Percentiles rank a stretch among this genome's conserved stretches.
These are phyloP conservation scores for Aspergillus sparsus DNA, from an alignment of 495 filamentous ascomycete species.

Conservation along the genomic window DNA sequence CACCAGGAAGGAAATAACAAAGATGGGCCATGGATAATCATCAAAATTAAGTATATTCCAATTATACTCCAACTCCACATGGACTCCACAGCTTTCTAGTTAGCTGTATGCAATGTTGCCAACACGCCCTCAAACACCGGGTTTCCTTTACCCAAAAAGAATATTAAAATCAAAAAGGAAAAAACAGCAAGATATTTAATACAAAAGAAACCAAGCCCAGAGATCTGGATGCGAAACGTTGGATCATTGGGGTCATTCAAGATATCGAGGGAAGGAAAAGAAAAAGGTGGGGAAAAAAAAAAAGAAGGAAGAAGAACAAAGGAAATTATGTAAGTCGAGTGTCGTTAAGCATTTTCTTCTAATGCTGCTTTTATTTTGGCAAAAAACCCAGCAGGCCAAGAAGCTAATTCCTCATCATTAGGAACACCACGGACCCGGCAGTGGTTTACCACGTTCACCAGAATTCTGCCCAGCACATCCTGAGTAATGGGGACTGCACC, in stretches of 20 bases:
- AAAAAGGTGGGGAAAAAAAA: conserved; percentile 13
- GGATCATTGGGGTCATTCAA: conserved; percentile 20
- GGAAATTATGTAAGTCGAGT: conserved; percentile 22
- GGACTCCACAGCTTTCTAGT: conserved; percentile 4
- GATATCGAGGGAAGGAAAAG: conserved; percentile 20
- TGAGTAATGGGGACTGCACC: conserved; percentile 70
- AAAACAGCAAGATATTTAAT: conserved; percentile 10
- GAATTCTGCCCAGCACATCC: conserved; percentile 73
- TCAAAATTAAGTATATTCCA: conserved; percentile 22
- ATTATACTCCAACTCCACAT: conserved; percentile 23
- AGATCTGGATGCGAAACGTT: conserved; percentile 21
- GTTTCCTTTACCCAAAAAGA: conserved; percentile 16
- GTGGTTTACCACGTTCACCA: conserved; percentile 74
- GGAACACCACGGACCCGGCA: conserved; percentile 67
- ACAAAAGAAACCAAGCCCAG: conserved; percentile 23
- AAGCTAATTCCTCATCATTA: conserved; percentile 66
- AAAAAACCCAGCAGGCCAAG: conserved; percentile 71
- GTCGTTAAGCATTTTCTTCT: conserved; percentile 50
- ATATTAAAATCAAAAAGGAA: conserved; percentile 13
- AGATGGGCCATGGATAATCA: background rate
- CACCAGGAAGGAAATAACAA: background rate
- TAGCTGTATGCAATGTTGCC: conserved; percentile 21
- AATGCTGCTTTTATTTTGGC: conserved; percentile 62
- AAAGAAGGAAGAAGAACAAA: conserved; percentile 19
- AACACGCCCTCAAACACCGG: conserved; percentile 22